phyloP scores from a whole-genome alignment of 73 alveolate species.

The Breviolum minutum region DNA sequence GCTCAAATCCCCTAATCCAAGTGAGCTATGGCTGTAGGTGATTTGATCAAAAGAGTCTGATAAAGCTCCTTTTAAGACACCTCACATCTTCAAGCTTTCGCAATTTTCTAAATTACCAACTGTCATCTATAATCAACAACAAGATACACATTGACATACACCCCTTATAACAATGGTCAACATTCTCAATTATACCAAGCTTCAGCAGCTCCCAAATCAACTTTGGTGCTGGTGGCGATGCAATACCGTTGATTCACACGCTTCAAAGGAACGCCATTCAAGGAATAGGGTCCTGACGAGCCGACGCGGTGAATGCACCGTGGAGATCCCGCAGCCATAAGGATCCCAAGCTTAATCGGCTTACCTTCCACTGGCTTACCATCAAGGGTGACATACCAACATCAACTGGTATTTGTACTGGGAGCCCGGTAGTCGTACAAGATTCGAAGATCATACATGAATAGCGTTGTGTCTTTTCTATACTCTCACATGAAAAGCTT shows the following conservation, averaged over 20 bases:
- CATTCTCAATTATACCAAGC: background rate
- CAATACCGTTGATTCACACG: conserved; percentile 96
- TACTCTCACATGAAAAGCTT: too few species aligned
- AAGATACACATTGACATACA: background rate
- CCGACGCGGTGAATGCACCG: background rate
- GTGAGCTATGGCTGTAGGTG: too few species aligned
- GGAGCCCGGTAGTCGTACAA: too few species aligned
- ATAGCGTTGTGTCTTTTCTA: too few species aligned
- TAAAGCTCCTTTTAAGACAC: too few species aligned
- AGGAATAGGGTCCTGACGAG: conserved; percentile 92
- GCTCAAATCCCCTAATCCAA: too few species aligned
- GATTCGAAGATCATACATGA: too few species aligned
- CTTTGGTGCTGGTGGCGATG: conserved; percentile 95
- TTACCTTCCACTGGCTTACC: background rate
- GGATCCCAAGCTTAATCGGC: background rate
- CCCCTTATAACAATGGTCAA: too few species aligned
- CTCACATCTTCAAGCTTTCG: too few species aligned
- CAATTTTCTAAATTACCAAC: too few species aligned
- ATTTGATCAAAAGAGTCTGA: too few species aligned
- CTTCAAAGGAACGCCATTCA: conserved; percentile 96
- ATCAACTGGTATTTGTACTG: background rate
- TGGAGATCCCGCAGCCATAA: background rate
- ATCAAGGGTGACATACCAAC: background rate
- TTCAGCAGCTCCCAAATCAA: conserved; percentile 15
- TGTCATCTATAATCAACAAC: background rate